These are phyloP conservation scores for Acrodontium crateriforme DNA, from an alignment of 2,329 filamentous ascomycete species.

Conservation along the genomic window DNA sequence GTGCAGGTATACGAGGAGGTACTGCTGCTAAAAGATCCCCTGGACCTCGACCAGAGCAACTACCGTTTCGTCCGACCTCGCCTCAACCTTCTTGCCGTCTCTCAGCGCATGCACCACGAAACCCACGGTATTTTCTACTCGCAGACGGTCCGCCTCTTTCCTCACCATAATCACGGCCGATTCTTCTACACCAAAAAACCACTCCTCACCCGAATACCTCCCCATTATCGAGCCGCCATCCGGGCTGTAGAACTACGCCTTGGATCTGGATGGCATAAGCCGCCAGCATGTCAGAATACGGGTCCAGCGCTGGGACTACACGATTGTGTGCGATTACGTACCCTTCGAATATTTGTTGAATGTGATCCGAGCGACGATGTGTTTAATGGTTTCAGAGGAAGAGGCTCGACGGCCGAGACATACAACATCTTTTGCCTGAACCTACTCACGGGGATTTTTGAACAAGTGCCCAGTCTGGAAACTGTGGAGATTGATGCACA, in stretches of 20 bases:
- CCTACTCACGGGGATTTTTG: conserved; percentile 44
- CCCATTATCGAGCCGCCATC: conserved; percentile 45
- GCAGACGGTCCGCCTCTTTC: conserved; percentile 52
- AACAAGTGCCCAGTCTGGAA: conserved; percentile 41
- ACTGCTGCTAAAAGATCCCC: too few relatives aligned
- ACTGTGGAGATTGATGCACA: conserved; percentile 58
- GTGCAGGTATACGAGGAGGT: conserved; percentile 53
- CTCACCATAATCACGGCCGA: conserved; percentile 47
- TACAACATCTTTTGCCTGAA: conserved; percentile 53
- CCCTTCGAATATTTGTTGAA: conserved; percentile 55
- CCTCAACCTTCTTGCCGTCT: conserved; percentile 48
- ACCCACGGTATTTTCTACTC: conserved; percentile 54
- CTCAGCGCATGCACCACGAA: conserved; percentile 47
- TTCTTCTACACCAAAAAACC: conserved; percentile 64
- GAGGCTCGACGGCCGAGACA: conserved; percentile 44
- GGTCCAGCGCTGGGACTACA: conserved; percentile 46
- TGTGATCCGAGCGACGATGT: conserved; percentile 51
- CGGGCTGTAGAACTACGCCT: conserved; percentile 55
- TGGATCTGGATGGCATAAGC: conserved; percentile 58
- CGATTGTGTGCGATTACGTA: conserved; percentile 46
- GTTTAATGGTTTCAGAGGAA: conserved; percentile 51
- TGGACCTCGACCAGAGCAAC: conserved; percentile 34
- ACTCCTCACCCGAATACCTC: conserved; percentile 51
- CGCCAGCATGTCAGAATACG: conserved; percentile 57
- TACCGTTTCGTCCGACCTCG: conserved; percentile 45